Evolutionary conservation across 1,139 yeast species (phyloP).

Genomic region (Geotrichum phurueaensis): DNA sequence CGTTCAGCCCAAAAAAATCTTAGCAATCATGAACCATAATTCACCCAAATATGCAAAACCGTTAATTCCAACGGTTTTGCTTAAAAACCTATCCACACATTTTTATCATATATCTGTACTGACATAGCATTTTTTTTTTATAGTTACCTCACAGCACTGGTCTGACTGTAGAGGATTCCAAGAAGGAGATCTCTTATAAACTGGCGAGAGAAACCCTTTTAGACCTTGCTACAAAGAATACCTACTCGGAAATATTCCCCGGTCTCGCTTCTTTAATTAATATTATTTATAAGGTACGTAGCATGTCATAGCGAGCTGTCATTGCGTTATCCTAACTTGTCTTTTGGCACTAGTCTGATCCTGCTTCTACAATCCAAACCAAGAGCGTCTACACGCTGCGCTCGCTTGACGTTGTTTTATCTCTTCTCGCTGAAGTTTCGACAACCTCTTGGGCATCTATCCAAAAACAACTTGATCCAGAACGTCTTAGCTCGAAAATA

Average conservation of each 20-base stretch:
- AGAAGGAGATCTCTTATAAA: conserved; percentile 20
- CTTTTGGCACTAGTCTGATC: conserved; percentile 11
- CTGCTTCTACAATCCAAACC: conserved; percentile 10
- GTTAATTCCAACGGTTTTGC: neutral
- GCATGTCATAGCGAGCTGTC: neutral
- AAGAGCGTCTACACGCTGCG: conserved; percentile 12
- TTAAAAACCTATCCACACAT: neutral
- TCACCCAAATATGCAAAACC: neutral
- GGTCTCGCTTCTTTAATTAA: conserved; percentile 11
- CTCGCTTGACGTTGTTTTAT: conserved; percentile 10
- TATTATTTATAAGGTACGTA: conserved; percentile 17
- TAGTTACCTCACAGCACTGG: conserved; percentile 30
- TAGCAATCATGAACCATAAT: neutral
- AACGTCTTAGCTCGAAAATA: neutral
- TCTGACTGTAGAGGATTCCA: conserved; percentile 28
- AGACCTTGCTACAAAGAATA: conserved; percentile 13
- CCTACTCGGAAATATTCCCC: conserved; percentile 16
- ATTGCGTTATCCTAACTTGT: neutral
- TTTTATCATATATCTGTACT: neutral
- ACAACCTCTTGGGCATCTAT: conserved; percentile 17
- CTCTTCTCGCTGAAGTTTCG: conserved; percentile 15
- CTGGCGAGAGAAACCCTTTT: conserved; percentile 15
- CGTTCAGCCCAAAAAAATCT: neutral
- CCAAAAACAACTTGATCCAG: conserved; percentile 7
- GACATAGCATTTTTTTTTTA: neutral